phyloP scores from a whole-genome alignment of 2,329 filamentous ascomycete genomes.

The Juglanconis oblonga region DNA sequence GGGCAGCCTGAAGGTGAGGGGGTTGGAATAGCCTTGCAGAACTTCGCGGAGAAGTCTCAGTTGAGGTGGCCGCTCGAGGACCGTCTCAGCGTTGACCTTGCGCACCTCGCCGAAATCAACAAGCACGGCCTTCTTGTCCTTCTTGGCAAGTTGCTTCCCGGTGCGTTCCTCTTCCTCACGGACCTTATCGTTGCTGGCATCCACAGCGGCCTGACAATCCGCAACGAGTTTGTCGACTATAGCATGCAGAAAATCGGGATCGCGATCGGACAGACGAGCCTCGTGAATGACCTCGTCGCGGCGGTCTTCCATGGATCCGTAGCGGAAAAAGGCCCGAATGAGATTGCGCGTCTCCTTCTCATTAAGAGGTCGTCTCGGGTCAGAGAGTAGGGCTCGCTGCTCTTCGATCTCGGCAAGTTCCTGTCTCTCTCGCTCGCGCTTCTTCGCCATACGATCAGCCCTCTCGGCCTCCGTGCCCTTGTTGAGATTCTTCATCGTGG shows the following conservation, averaged over 20 bases:
- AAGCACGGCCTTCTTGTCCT: conserved; percentile 94
- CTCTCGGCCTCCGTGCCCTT: conserved; percentile 55
- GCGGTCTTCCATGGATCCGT: conserved; percentile 85
- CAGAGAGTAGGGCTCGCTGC: conserved; percentile 68
- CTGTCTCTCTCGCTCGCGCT: conserved; percentile 61
- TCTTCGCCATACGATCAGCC: conserved; percentile 63
- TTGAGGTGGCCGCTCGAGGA: conserved; percentile 86
- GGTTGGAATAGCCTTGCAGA: conserved; percentile 65
- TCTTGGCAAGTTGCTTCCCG: conserved; percentile 85
- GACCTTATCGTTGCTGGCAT: conserved; percentile 67
- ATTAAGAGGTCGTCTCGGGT: conserved; percentile 84
- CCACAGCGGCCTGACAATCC: conserved; percentile 56
- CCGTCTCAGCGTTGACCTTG: conserved; percentile 92
- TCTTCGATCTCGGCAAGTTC: conserved; percentile 74
- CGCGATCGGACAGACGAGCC: conserved; percentile 78
- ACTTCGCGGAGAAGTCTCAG: conserved; percentile 79
- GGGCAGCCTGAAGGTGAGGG: conserved; percentile 76
- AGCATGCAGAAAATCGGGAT: conserved; percentile 72
- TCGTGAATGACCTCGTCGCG: conserved; percentile 84
- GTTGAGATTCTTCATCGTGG: conserved; percentile 55
- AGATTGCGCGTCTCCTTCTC: conserved; percentile 94
- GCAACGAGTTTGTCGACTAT: conserved; percentile 73
- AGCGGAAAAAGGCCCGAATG: conserved; percentile 85
- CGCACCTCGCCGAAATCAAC: conserved; percentile 94
- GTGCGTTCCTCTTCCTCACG: conserved; percentile 78